Evolutionary conservation across 441 rosid species (phyloP).

Genomic region (Mallotus japonicus): DNA sequence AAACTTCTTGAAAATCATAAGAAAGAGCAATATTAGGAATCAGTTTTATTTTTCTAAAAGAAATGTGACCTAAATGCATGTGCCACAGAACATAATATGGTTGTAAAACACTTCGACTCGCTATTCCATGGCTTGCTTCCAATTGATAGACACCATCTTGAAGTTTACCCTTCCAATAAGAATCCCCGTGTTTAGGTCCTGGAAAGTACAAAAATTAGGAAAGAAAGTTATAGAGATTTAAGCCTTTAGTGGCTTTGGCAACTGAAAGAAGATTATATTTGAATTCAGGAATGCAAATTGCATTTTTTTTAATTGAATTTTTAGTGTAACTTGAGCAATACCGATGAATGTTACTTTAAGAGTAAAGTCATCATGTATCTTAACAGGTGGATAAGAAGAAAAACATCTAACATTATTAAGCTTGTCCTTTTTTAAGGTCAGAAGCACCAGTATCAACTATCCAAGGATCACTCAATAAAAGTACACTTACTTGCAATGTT

Average conservation of each 20-base stretch:
- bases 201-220: neutral
- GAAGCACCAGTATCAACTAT: neutral
- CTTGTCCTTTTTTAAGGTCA: neutral
- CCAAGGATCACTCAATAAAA: neutral
- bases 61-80: neutral
- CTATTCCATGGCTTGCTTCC: neutral
- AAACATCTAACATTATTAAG: neutral
- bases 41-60: neutral
- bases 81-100: neutral
- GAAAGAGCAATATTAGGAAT: neutral
- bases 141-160: neutral
- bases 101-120: neutral
- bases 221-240: neutral
- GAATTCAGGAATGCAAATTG: neutral
- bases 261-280: neutral
- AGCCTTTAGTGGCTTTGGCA: neutral
- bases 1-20: neutral
- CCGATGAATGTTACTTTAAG: neutral
- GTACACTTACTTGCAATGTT: neutral
- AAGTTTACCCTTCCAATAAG: neutral
- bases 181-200: neutral
- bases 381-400: neutral
- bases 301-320: neutral
- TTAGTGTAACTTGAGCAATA: neutral
- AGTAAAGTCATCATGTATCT: neutral